phyloP scores from a whole-genome alignment of 306 rosid species.

The Arachis stenosperma region DNA sequence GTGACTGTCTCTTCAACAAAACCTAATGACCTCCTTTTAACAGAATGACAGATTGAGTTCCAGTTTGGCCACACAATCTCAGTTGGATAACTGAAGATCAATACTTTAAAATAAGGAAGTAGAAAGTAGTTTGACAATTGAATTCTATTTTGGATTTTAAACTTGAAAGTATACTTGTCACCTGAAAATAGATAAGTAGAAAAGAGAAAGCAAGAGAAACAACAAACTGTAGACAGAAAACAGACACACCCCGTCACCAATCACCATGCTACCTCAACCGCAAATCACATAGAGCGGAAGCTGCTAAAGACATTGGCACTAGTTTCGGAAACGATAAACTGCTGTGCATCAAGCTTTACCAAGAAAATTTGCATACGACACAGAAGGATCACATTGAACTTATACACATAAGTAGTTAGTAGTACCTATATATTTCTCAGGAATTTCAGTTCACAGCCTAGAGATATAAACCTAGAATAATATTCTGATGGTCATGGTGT shows the following conservation, averaged over 20 bases:
- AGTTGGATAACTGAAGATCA: slow-evolving; percentile 24
- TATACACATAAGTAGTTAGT: background rate
- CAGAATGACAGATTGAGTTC: slow-evolving; percentile 32
- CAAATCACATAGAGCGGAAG: background rate
- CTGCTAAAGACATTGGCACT: background rate
- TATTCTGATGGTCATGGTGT: background rate
- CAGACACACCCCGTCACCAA: background rate
- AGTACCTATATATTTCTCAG: slow-evolving; percentile 9
- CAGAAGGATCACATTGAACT: slow-evolving; percentile 17
- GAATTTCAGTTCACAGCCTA: slow-evolving; percentile 3
- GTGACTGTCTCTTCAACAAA: background rate
- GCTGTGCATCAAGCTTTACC: slow-evolving; percentile 15
- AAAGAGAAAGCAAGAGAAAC: background rate
- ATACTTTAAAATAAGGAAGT: background rate
- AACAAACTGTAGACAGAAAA: background rate
- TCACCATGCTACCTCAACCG: background rate
- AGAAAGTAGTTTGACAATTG: background rate
- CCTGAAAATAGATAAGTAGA: background rate
- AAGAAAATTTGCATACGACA: slow-evolving; percentile 5
- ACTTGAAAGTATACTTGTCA: slow-evolving; percentile 7
- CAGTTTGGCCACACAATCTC: background rate
- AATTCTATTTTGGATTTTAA: background rate
- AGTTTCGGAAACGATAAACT: slow-evolving; percentile 14
- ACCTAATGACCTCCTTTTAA: background rate
- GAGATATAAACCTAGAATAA: slow-evolving; percentile 8